Evolutionary conservation across 352 stramenopile genomes (phyloP), one percentile per base, ranked within the genome.

Genomic region (Globisporangium abappressorium): DNA sequence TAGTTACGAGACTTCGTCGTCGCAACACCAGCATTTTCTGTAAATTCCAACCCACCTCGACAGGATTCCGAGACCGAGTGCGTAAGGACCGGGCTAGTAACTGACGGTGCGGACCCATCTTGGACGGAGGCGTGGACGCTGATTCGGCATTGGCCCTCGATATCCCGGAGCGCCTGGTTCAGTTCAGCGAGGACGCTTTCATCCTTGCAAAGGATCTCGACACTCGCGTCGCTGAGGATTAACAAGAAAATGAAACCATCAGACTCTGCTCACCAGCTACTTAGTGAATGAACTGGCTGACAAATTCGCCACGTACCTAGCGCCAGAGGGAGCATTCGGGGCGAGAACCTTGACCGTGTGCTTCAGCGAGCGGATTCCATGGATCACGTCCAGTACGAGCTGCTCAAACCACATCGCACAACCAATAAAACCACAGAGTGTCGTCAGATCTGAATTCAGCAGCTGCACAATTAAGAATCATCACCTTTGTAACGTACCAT

Each of bases 311-410:
- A 67, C 61, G 22, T 72, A 82, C 73, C 64, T 74, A 51, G 69
- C 72, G 56, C 60, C 66, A 51, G 34, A 34, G 14, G 62, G 43
- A n/a, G 79, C 76, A 30, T 74, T 87, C 2, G 85, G 84, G 15
- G 86, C 80, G 26, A 94, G 72, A 1, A 81, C 82, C 64, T 91
- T 94, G 57, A 92, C 73, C 0, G 83, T 92, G 70, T 92, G 87
- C 12, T 83, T 80, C 15, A 99, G 81, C 6, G 97, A 99, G 18
- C 97, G 87, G 56, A 97, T 98, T 22, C 90, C 93, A 71, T 98
- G 90, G 62, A 99, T 92, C 43, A 98, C 85, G 26, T 95, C 88
- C 68, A 93, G 71, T 26, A 95, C 76, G 20, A 93, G 65, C 87
- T 95, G 28, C 1, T 28, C 24, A 46, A 22, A 18, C 9, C 5